Evolutionary conservation across 495 filamentous ascomycete species (phyloP).

Genomic region (Xeromyces bisporus): DNA sequence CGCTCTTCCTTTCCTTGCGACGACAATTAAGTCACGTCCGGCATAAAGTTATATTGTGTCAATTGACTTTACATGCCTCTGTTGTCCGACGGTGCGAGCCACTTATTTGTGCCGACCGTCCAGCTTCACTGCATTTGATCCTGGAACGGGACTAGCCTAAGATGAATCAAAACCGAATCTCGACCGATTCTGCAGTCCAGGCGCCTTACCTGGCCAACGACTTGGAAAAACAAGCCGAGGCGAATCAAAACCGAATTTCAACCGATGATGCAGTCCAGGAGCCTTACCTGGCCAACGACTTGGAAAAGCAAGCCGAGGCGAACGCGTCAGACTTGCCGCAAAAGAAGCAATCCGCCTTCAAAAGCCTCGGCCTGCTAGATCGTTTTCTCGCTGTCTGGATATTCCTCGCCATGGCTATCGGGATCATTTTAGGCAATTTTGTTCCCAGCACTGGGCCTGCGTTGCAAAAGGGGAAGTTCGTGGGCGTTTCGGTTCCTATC

Average conservation of each 20-base stretch:
- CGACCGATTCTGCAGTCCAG: background rate
- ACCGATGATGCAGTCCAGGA: no score
- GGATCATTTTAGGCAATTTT: slow-evolving; percentile 67
- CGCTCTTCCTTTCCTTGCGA: no score
- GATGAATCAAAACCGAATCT: background rate
- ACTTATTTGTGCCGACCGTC: no score
- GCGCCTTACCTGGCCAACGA: background rate
- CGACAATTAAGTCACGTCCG: no score
- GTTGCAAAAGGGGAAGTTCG: slow-evolving; percentile 55
- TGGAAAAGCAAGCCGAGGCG: slow-evolving; percentile 2
- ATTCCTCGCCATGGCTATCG: slow-evolving; percentile 66
- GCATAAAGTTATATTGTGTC: no score
- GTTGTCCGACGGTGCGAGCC: no score
- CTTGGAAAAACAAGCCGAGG: slow-evolving; percentile 2
- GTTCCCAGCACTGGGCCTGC: slow-evolving; percentile 42
- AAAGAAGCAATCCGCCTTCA: slow-evolving; percentile 21
- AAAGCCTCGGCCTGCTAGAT: slow-evolving; percentile 50
- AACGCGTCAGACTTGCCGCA: background rate
- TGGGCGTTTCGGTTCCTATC: slow-evolving; percentile 61
- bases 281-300: background rate
- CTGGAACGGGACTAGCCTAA: no score
- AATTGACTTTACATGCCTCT: no score
- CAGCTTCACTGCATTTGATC: background rate
- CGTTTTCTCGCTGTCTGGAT: slow-evolving; percentile 74
- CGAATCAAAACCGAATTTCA: no score